These are phyloP conservation scores for Parathielavia appendiculata DNA, from an alignment of 495 filamentous ascomycete genomes.

Conservation along the genomic window DNA sequence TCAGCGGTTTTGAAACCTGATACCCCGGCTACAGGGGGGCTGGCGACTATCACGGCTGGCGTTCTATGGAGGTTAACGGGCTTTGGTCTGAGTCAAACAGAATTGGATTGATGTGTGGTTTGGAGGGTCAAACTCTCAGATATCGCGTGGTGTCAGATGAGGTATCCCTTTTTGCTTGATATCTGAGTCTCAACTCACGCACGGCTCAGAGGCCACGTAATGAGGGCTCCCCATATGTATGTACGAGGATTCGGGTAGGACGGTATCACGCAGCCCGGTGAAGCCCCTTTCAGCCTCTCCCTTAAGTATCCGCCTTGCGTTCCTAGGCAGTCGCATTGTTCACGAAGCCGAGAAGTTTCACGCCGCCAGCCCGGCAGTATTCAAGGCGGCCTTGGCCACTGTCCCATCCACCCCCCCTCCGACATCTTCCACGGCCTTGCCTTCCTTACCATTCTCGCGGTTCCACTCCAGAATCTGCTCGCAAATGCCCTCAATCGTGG, in stretches of 20 bases:
- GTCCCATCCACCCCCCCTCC: not conserved
- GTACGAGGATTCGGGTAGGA: too few relatives aligned
- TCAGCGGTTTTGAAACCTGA: constrained; percentile 16
- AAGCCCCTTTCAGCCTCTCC: too few relatives aligned
- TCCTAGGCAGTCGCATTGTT: too few relatives aligned
- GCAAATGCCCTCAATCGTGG: constrained; percentile 49
- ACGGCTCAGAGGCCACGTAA: too few relatives aligned
- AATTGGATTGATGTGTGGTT: too few relatives aligned
- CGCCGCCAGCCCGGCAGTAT: constrained; percentile 4
- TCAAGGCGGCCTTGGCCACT: constrained; percentile 10
- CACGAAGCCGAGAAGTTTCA: not conserved
- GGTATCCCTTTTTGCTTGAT: too few relatives aligned
- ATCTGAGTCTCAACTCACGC: too few relatives aligned
- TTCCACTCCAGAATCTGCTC: constrained; percentile 51
- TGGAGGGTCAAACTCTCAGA: too few relatives aligned
- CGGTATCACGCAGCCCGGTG: too few relatives aligned
- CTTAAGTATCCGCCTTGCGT: too few relatives aligned
- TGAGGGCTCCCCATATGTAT: too few relatives aligned
- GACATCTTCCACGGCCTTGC: not conserved
- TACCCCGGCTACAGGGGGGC: constrained; percentile 21
- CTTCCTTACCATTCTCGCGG: constrained; percentile 8
- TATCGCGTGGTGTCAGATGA: too few relatives aligned
- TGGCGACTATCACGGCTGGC: not conserved
- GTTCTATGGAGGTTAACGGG: not conserved
- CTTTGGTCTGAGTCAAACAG: not conserved